Base-by-base conservation (phyloP, 768 basidiomycete genomes). In the Tephrocybe sp. region DNA sequence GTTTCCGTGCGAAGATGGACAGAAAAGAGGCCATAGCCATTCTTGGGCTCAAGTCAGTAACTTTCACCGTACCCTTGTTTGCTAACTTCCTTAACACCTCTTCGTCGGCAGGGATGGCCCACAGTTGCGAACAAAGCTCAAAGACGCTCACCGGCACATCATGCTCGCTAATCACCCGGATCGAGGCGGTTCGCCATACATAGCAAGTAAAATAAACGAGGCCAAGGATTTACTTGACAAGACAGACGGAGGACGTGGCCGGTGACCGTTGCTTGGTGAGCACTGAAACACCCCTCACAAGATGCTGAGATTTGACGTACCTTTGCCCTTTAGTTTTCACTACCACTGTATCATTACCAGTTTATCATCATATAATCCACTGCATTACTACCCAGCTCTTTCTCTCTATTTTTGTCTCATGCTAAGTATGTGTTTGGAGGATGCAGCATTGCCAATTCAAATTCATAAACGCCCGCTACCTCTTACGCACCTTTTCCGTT, bases 121-220 rank as follows among this genome's bases (percentile, higher is more conserved):
- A 9, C 75, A 74, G 48, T 71, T 96, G n/a, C 79, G 82, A n/a
- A 80, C 64, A 45, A 83, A 77, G 66, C 66, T 98, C 50, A 98
- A 98, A 72, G 96, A 98, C 59, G 94, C 97, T 0, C 97, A 99
- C 70, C 84, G 96, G 47, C 83, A 88, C 30, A 90, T 99, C 58
- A 99, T 99, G 97, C 79, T 98, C 43, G 90, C 93, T 24, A 99
- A 99, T 70, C 97, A 99, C 72, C 97, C 97, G 9, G 97, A 99
- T 75, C 80, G 97, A 53, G 97, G 97, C 27, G 97, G 97, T 25
- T 91, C 94, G n/a, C 97, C 97, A 6, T 99, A 98, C 69, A 73
- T 98, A 42, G 95, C 97, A 11, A 94, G 92, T 62, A 98, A 99
- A 78, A 96, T 98, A 54, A 99, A 99, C 69, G 97, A 99, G 64